Percentiles rank a stretch among this genome's conserved stretches.
phyloP scores from a whole-genome alignment of 768 basidiomycete genomes.

The Tricholoma furcatifolium region DNA sequence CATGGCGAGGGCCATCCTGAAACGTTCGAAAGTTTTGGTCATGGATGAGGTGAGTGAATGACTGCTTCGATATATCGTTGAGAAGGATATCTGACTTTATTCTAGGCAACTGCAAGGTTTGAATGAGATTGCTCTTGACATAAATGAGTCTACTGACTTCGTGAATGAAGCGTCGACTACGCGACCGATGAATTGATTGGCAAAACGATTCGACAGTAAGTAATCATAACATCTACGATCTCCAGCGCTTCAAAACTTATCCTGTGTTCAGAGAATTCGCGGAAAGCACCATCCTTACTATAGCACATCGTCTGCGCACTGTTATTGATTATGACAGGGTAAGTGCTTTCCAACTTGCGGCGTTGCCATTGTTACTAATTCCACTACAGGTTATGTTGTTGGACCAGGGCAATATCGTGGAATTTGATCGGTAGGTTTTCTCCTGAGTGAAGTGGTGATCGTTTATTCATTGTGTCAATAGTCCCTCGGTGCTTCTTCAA shows the following conservation, averaged over 20 bases:
- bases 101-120: slow-evolving; percentile 67
- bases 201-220: slow-evolving; percentile 78
- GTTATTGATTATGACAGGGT: slow-evolving; percentile 85
- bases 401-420: slow-evolving; percentile 75
- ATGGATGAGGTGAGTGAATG: slow-evolving; percentile 70
- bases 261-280: slow-evolving; percentile 60
- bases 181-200: slow-evolving; percentile 87
- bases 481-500: slow-evolving; percentile 54
- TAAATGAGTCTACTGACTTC: slow-evolving; percentile 8
- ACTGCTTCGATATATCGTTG: neutral
- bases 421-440: slow-evolving; percentile 60
- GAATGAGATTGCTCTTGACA: neutral
- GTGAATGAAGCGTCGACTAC: slow-evolving; percentile 66
- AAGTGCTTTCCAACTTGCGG: slow-evolving; percentile 23
- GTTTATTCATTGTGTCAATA: slow-evolving; percentile 15
- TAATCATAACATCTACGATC: slow-evolving; percentile 2
- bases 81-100: slow-evolving; percentile 4
- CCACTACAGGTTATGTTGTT: slow-evolving; percentile 65
- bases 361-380: neutral
- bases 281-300: slow-evolving; percentile 78
- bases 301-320: slow-evolving; percentile 76
- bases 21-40: slow-evolving; percentile 69
- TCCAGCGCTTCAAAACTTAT: neutral
- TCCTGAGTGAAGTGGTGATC: neutral
- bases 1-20: slow-evolving; percentile 83